Base-by-base conservation (phyloP, 768 basidiomycete genomes). In the Arthromyces matolae region DNA sequence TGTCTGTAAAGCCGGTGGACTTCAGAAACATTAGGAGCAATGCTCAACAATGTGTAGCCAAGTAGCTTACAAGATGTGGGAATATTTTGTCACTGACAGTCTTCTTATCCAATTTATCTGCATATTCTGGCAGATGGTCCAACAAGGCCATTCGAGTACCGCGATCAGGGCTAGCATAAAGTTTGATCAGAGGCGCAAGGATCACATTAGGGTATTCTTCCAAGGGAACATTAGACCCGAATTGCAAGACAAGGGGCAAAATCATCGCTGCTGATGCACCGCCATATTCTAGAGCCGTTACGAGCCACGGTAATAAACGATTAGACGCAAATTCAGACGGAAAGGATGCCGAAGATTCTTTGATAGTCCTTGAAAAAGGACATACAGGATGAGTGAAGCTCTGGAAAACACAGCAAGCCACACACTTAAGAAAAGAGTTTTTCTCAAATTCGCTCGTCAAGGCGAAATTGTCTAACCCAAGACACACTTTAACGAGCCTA, bases 1-100 rank as follows among this genome's bases (percentile, higher is more conserved):
- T 94, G 62, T 99, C 96, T 3, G 86, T 78, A 60, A 98, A 98
- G 0, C 96, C 96, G 3, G 91, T 90, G 83, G 95, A 91, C 93
- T 95, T 36, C 4, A 38, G 8, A 42, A 20, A n/a, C 19, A 23
- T 50, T 27, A 37, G 29, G 43, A 35, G 42, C 50, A 31, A 45
- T 28, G 28, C n/a, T n/a, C n/a, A n/a, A 33, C 33, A 20, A 22
- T 27, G 19, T 29, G 25, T 42, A 36, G 45, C 32, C 28, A 12
- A 13, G 24, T 25, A 42, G 27, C 23, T 55, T 58, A 96, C 93
- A 33, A 99, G 69, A 70, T 93, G 81, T 1, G 96, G 94, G 80
- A 93, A 99, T 14, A 99, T 78, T 58, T 89, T 90, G 34, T 95
- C 90, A 41, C 78, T 79, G 1, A 97, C 90, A 0, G 74, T 79